Conservation (phyloP, 768 basidiomycete genomes). For the Mycena filopes region DNA sequence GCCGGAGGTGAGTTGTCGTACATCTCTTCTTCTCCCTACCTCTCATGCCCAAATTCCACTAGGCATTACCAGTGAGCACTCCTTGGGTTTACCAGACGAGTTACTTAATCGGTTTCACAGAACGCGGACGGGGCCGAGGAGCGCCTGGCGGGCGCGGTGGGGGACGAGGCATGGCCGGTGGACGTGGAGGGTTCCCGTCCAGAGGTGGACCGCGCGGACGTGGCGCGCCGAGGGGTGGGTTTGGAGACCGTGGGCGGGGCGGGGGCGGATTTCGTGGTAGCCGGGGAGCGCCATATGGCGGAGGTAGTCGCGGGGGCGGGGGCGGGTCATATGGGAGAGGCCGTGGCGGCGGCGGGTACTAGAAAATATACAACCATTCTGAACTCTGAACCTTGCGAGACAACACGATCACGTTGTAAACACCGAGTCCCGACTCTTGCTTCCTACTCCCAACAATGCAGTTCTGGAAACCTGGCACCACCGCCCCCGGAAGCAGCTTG, state of each 20-base stretch:
- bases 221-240: constrained; percentile 40
- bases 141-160: constrained; percentile 50
- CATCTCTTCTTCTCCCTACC: background rate
- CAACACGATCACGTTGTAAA: constrained; percentile 24
- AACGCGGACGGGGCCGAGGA: constrained; percentile 54
- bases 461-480: constrained; percentile 93
- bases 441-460: constrained; percentile 47
- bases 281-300: constrained; percentile 51
- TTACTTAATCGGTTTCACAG: constrained; percentile 37
- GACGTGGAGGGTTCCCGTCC: constrained; percentile 30
- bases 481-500: constrained; percentile 85
- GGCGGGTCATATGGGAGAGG: constrained; percentile 56
- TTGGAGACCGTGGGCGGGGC: constrained; percentile 54
- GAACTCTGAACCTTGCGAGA: no score
- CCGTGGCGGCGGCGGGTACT: constrained; percentile 45
- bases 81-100: constrained; percentile 1
- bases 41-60: constrained; percentile 4
- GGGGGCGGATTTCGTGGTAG: constrained; percentile 58
- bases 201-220: constrained; percentile 39
- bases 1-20: constrained; percentile 62
- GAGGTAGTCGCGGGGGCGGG: constrained; percentile 51
- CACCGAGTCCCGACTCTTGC: background rate
- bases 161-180: constrained; percentile 37
- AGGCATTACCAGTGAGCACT: constrained; percentile 63
- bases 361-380: constrained; percentile 36